A percentile compares a stretch with the other conserved stretches of the same genome.
phyloP scores from a whole-genome alignment of 352 stramenopile genomes.

The Albugo candida region DNA sequence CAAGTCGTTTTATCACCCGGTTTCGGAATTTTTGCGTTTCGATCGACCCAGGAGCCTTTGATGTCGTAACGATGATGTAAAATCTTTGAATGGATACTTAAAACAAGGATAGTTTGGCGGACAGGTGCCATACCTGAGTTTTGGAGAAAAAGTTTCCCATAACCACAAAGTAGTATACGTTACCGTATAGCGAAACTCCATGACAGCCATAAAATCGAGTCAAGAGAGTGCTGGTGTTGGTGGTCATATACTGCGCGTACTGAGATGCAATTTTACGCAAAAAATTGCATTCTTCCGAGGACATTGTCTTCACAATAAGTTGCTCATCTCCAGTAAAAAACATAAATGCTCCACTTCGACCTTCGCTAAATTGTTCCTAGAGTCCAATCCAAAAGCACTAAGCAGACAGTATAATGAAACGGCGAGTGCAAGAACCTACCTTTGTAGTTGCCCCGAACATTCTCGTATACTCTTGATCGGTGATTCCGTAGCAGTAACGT shows the following conservation, averaged over 20 bases:
- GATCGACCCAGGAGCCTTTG: slow-evolving; percentile 80
- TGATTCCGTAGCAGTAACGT: slow-evolving; percentile 62
- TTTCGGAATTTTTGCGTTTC: slow-evolving; percentile 68
- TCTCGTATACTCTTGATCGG: slow-evolving; percentile 57
- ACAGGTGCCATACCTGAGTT: slow-evolving; percentile 22
- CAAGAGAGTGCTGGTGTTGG: slow-evolving; percentile 65
- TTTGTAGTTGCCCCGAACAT: slow-evolving; percentile 77
- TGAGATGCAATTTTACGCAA: slow-evolving; percentile 69
- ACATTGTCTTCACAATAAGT: slow-evolving; percentile 84
- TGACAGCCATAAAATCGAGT: slow-evolving; percentile 83
- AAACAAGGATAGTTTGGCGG: neutral
- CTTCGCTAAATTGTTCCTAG: slow-evolving; percentile 70
- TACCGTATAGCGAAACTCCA: slow-evolving; percentile 73
- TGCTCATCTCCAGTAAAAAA: slow-evolving; percentile 81
- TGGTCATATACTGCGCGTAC: slow-evolving; percentile 74
- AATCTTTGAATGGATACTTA: slow-evolving; percentile 3
- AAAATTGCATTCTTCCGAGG: slow-evolving; percentile 64
- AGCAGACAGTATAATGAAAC: neutral
- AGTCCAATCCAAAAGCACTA: neutral
- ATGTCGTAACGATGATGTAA: slow-evolving; percentile 84
- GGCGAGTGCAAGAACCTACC: slow-evolving; percentile 8
- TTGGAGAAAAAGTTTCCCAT: slow-evolving; percentile 83
- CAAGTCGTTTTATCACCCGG: slow-evolving; percentile 60
- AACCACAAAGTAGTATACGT: slow-evolving; percentile 86
- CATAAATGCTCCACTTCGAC: slow-evolving; percentile 80